Conservation (phyloP, 805 yeast genomes). For the Kregervanrija pseudodelftensis region DNA sequence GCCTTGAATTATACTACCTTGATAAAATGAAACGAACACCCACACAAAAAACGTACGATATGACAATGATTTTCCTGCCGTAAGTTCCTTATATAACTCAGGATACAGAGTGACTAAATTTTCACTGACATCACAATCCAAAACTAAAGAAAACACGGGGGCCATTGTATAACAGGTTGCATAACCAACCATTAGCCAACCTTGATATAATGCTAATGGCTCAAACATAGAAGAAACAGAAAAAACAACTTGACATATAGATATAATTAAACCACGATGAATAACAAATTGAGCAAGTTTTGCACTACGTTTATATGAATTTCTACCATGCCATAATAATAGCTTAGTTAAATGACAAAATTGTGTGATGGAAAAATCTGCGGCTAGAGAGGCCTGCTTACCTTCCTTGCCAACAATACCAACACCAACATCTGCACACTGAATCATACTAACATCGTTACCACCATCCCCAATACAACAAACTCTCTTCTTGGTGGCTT, state of each 20-base stretch:
- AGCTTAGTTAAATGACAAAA: slow-evolving; percentile 83
- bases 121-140: slow-evolving; percentile 88
- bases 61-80: slow-evolving; percentile 80
- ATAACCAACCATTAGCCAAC: slow-evolving; percentile 98
- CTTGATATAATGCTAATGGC: slow-evolving; percentile 91
- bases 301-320: slow-evolving; percentile 92
- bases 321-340: slow-evolving; percentile 95
- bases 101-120: slow-evolving; percentile 86
- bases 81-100: slow-evolving; percentile 87
- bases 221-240: slow-evolving; percentile 83
- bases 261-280: slow-evolving; percentile 90
- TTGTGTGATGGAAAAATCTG: slow-evolving; percentile 91
- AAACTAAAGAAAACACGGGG: slow-evolving; percentile 89
- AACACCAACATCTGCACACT: slow-evolving; percentile 97
- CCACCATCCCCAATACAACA: slow-evolving; percentile 99
- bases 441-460: slow-evolving; percentile 98
- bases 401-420: slow-evolving; percentile 99
- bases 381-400: slow-evolving; percentile 92
- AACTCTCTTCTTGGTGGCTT: slow-evolving; percentile 77
- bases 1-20: slow-evolving; percentile 81
- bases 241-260: slow-evolving; percentile 91
- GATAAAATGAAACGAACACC: slow-evolving; percentile 85
- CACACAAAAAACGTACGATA: slow-evolving; percentile 85
- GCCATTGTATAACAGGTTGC: slow-evolving; percentile 97
- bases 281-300: slow-evolving; percentile 93